Evolutionary conservation across 2,329 filamentous ascomycete genomes (phyloP).

Genomic region (Ophiostoma triangulosporum): DNA sequence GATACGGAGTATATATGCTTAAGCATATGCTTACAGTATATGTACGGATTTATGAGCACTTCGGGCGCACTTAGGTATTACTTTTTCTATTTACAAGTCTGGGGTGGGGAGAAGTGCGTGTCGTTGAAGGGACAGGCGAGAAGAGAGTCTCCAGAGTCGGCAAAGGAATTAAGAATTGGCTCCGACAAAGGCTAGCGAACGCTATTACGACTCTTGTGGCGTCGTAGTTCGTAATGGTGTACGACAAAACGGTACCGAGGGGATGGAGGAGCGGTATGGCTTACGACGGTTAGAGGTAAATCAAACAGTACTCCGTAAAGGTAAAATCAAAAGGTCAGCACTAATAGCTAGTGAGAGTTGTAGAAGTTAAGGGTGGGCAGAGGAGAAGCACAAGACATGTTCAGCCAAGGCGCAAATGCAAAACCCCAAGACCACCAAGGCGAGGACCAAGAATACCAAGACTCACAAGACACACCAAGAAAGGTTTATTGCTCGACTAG

Average conservation of each 20-base stretch:
- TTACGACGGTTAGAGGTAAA: no score
- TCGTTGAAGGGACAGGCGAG: neutral
- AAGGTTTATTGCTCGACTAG: neutral
- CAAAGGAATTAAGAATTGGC: neutral
- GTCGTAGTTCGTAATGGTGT: neutral
- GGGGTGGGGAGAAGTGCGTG: neutral
- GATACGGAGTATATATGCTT: no score
- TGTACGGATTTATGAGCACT: no score
- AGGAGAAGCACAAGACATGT: neutral
- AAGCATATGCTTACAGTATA: no score
- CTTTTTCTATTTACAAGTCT: neutral
- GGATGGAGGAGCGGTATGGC: no score
- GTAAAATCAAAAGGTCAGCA: no score
- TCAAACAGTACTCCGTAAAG: no score
- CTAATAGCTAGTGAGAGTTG: no score
- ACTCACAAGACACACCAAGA: neutral
- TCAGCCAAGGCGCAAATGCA: neutral
- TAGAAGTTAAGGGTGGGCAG: neutral
- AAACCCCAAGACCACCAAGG: neutral
- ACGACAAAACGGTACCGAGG: neutral
- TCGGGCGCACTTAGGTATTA: neutral
- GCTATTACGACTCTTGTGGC: neutral
- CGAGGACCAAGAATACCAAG: neutral
- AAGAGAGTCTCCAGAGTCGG: neutral
- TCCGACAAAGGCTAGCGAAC: neutral